phyloP scores from a whole-genome alignment of 2,329 filamentous ascomycete species.

The Ophiostoma perfectum region DNA sequence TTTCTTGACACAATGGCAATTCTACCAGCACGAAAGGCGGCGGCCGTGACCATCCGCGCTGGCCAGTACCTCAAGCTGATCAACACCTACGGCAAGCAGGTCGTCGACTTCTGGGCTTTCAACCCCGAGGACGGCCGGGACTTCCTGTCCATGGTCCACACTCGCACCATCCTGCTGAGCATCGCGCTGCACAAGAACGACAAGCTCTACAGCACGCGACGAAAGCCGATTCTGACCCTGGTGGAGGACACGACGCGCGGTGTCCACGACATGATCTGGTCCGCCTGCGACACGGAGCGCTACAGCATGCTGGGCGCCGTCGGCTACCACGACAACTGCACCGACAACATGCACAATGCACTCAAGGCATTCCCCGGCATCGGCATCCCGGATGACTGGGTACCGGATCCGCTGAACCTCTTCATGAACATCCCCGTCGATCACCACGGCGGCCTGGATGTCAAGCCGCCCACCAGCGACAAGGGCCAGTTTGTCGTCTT shows the following conservation, averaged over 20 bases:
- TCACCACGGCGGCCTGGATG: constrained; percentile 33
- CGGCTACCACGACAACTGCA: constrained; percentile 39
- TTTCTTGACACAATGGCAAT: neutral
- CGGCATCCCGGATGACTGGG: constrained; percentile 31
- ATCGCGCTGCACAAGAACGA: constrained; percentile 32
- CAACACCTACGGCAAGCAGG: constrained; percentile 46
- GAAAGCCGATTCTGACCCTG: constrained; percentile 36
- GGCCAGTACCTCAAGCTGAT: constrained; percentile 41
- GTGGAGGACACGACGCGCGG: constrained; percentile 36
- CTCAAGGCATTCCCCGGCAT: constrained; percentile 31
- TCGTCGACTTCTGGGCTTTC: constrained; percentile 47
- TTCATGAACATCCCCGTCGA: constrained; percentile 42
- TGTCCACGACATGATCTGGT: constrained; percentile 39
- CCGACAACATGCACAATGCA: constrained; percentile 36
- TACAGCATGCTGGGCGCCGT: constrained; percentile 36
- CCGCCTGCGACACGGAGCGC: constrained; percentile 37
- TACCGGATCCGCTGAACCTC: constrained; percentile 40
- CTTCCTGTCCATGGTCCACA: constrained; percentile 38
- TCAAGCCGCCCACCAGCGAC: constrained; percentile 33
- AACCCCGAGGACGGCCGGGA: constrained; percentile 34
- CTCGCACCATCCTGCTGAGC: constrained; percentile 33
- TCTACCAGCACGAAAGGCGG: constrained; percentile 30
- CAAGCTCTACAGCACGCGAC: constrained; percentile 35
- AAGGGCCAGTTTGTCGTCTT: constrained; percentile 35
- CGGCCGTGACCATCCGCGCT: constrained; percentile 35